These are phyloP conservation scores for Sphenostylis stenocarpa DNA, from an alignment of 306 rosid species.

Conservation along the genomic window DNA sequence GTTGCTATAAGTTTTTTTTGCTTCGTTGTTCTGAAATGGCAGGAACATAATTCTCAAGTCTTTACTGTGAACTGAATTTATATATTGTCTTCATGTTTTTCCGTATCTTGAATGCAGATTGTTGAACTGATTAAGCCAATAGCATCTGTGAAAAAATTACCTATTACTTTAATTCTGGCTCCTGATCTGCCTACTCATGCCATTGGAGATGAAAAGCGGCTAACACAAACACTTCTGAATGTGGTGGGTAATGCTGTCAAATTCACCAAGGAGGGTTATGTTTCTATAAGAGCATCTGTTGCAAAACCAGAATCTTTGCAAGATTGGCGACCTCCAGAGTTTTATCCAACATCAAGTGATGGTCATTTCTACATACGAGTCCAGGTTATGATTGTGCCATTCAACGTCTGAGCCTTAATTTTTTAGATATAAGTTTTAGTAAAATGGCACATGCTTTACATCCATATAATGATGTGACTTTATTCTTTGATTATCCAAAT, in stretches of 20 bases:
- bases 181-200: slow-evolving; percentile 79
- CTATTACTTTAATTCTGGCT: slow-evolving; percentile 64
- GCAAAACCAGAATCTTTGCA: slow-evolving; percentile 75
- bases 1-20: not conserved
- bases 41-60: not conserved
- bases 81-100: slow-evolving; percentile 10
- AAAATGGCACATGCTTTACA: not conserved
- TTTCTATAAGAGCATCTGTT: slow-evolving; percentile 72
- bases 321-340: slow-evolving; percentile 78
- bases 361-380: slow-evolving; percentile 71
- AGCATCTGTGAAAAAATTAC: slow-evolving; percentile 79
- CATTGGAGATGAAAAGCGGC: slow-evolving; percentile 79
- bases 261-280: slow-evolving; percentile 81
- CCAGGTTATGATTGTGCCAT: slow-evolving; percentile 53
- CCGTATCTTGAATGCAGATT: slow-evolving; percentile 49
- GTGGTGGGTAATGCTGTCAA: slow-evolving; percentile 88
- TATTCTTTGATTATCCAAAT: not conserved
- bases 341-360: slow-evolving; percentile 64
- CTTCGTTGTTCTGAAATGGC: slow-evolving; percentile 21
- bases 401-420: slow-evolving; percentile 9
- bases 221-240: slow-evolving; percentile 73
- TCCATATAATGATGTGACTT: slow-evolving; percentile 5
- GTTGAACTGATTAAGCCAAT: slow-evolving; percentile 73
- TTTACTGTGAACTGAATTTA: slow-evolving; percentile 12
- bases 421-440: not conserved